Conservation (phyloP, 495 filamentous ascomycete genomes). For the Parathielavia hyrcaniae region DNA sequence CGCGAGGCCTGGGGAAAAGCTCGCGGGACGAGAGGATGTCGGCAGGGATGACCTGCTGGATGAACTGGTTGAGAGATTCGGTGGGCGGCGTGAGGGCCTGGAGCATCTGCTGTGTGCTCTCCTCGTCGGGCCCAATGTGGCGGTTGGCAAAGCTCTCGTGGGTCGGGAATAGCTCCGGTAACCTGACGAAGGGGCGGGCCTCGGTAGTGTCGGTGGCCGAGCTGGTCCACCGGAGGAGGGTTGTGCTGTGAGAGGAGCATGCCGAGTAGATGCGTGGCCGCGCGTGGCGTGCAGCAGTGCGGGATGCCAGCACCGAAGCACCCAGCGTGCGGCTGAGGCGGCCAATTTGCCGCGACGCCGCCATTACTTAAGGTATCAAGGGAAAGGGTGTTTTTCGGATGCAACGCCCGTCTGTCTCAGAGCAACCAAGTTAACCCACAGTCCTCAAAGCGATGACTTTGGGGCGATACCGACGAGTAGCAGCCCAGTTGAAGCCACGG, state of each 20-base stretch:
- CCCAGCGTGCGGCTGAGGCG: constrained; percentile 24
- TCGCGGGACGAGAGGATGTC: constrained; percentile 68
- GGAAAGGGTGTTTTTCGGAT: not conserved
- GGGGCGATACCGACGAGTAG: too few relatives aligned
- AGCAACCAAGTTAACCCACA: too few relatives aligned
- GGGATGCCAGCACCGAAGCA: constrained; percentile 19
- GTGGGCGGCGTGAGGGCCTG: constrained; percentile 69
- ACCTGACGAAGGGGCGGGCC: constrained; percentile 13
- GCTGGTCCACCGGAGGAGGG: constrained; percentile 2
- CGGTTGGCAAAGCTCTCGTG: constrained; percentile 67
- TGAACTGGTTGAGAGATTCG: constrained; percentile 74
- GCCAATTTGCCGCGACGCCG: constrained; percentile 23
- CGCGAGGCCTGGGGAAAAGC: constrained; percentile 25
- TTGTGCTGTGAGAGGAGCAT: not conserved
- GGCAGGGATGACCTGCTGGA: constrained; percentile 75
- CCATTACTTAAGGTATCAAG: constrained; percentile 19
- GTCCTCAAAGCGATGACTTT: too few relatives aligned
- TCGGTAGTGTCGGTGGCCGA: constrained; percentile 5
- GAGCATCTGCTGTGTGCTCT: constrained; percentile 72
- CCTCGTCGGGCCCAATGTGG: constrained; percentile 87
- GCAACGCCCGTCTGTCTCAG: too few relatives aligned
- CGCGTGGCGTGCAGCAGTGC: constrained; percentile 7
- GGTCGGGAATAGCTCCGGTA: constrained; percentile 27
- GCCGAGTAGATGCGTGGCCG: constrained; percentile 2
- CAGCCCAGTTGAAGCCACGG: too few relatives aligned